Percentiles rank a stretch among this genome's conserved stretches.
These are phyloP conservation scores for Zoysia japonica DNA, from an alignment of 176 grass and related monocot species.

Conservation along the genomic window DNA sequence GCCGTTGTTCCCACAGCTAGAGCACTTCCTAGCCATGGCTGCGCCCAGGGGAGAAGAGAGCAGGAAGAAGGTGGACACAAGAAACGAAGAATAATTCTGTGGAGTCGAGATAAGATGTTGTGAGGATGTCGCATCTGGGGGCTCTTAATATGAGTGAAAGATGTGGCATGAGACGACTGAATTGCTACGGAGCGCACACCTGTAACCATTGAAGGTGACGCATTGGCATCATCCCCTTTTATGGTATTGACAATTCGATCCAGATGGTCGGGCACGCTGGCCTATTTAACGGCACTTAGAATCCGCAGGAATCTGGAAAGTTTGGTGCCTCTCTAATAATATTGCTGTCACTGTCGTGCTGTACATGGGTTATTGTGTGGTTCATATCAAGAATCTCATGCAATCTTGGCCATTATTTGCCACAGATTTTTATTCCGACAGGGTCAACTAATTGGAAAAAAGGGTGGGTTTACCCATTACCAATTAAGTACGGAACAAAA, in stretches of 20 bases:
- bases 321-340: conserved; percentile 25
- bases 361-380: conserved; percentile 30
- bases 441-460: conserved; percentile 35
- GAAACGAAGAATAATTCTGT: conserved; percentile 32
- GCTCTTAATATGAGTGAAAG: conserved; percentile 40
- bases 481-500: not conserved
- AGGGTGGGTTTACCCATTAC: conserved; percentile 12
- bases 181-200: conserved; percentile 30
- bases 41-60: not conserved
- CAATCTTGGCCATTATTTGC: conserved; percentile 19
- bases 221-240: conserved; percentile 43
- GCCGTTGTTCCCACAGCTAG: conserved; percentile 84
- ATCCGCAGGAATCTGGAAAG: conserved; percentile 42
- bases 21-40: conserved; percentile 89
- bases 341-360: conserved; percentile 27
- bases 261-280: conserved; percentile 26
- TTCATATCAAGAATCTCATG: conserved; percentile 45
- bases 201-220: conserved; percentile 52
- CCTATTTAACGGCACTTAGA: conserved; percentile 45
- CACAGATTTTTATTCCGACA: conserved; percentile 17
- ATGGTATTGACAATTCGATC: conserved; percentile 51
- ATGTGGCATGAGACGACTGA: conserved; percentile 38
- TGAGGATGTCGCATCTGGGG: conserved; percentile 32
- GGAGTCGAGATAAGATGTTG: conserved; percentile 36
- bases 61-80: not conserved